phyloP scores from a whole-genome alignment of 805 yeast species.

The Suhomyces tanzawaensis region DNA sequence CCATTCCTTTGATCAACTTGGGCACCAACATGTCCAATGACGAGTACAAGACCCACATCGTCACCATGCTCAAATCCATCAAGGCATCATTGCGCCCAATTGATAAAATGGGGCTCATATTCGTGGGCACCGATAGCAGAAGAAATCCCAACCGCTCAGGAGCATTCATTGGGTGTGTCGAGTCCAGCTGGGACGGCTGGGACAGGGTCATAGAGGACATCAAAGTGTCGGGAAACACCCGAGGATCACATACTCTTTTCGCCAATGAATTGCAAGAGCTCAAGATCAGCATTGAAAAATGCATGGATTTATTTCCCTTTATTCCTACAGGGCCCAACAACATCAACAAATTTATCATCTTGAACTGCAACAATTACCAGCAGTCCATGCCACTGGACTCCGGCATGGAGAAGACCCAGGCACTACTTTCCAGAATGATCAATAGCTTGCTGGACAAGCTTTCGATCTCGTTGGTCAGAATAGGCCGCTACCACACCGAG shows the following conservation, averaged over 20 bases:
- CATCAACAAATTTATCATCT: constrained; percentile 11
- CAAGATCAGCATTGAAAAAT: constrained; percentile 23
- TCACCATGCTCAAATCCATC: constrained; percentile 21
- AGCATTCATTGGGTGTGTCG: constrained; percentile 47
- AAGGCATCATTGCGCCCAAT: constrained; percentile 27
- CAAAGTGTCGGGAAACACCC: constrained; percentile 21
- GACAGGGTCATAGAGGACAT: constrained; percentile 39
- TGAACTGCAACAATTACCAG: constrained; percentile 9
- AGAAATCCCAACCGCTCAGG: constrained; percentile 37
- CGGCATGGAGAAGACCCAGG: constrained; percentile 1
- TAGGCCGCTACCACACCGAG: constrained; percentile 19
- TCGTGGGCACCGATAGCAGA: constrained; percentile 45
- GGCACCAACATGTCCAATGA: constrained; percentile 21
- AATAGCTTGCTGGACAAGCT: constrained; percentile 15
- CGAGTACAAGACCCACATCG: constrained; percentile 26
- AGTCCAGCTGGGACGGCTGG: constrained; percentile 50
- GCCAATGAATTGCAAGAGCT: constrained; percentile 22
- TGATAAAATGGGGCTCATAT: constrained; percentile 48
- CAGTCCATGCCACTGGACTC: constrained; percentile 5
- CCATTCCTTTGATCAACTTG: constrained; percentile 43
- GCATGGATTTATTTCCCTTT: constrained; percentile 26
- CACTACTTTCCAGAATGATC: constrained; percentile 3
- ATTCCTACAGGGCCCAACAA: constrained; percentile 12
- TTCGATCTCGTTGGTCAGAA: constrained; percentile 23
- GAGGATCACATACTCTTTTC: constrained; percentile 11